Evolutionary conservation across 768 basidiomycete species (phyloP).

Genomic region (Rubroboletus pulcherrimus): DNA sequence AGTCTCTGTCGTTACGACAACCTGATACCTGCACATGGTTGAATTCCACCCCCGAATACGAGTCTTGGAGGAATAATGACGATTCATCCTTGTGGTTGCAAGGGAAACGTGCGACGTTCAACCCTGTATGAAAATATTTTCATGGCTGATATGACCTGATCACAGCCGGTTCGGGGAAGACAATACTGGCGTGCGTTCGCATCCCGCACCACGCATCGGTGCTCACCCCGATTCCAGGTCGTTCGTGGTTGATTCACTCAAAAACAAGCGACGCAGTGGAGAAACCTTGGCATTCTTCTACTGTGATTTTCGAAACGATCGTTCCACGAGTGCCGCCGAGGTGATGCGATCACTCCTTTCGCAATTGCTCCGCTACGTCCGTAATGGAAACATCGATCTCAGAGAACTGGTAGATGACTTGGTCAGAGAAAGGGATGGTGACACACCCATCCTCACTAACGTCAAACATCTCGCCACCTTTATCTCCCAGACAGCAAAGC

Average conservation of each 20-base stretch:
- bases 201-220: not conserved
- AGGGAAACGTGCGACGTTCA: slow-evolving; percentile 14
- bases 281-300: slow-evolving; percentile 12
- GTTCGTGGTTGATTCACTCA: slow-evolving; percentile 5
- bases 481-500: not conserved
- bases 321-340: not conserved
- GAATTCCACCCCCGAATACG: not conserved
- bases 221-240: slow-evolving; percentile 1
- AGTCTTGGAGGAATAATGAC: not conserved
- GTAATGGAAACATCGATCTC: not conserved
- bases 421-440: not conserved
- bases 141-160: not conserved
- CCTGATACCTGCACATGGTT: slow-evolving; percentile 14
- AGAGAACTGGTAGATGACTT: not conserved
- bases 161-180: slow-evolving; percentile 19
- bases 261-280: not conserved
- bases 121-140: not conserved
- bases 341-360: slow-evolving; percentile 17
- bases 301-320: slow-evolving; percentile 14
- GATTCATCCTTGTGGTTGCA: slow-evolving; percentile 13
- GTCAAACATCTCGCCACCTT: slow-evolving; percentile 1
- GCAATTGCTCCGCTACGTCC: slow-evolving; percentile 9
- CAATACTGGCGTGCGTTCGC: slow-evolving; percentile 14
- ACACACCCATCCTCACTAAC: not conserved
- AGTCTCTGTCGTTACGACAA: slow-evolving; percentile 4